Evolutionary conservation across 768 basidiomycete species (phyloP), one percentile per base, ranked within the genome.

Genomic region (Boletus sp.): DNA sequence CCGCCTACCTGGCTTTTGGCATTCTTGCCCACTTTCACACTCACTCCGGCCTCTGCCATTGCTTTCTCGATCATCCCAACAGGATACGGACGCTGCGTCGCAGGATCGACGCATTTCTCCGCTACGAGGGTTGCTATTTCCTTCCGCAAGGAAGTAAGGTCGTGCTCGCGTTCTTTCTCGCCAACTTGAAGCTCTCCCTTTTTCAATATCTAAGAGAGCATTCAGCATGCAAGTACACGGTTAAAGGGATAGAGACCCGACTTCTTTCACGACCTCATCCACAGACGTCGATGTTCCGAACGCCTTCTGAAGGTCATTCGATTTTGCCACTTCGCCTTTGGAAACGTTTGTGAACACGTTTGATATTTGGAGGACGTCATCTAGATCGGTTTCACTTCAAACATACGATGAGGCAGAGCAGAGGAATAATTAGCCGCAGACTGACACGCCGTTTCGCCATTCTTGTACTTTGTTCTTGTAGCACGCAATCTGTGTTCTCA

Each of bases 401-500:
- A 59, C 20, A 20, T 14, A 18, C 12, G 39, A 55, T 64, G 36
- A 57, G 56, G 20, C 6, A 28, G 47, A 24, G 10, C 4, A 35
- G 32, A 37, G 6, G 17, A 7, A 18, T 32, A 20, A 33, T 30
- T 24, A 11, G 42, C 28, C 29, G 54, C 18, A 30, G 30, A 77
- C 87, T 69, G 73, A 92, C 87, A 96, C 90, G 59, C 94, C 94
- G 56, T 83, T 92, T 56, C 97, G 79, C 84, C 88, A 99, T 71
- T 97, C 95, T 64, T 95, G 92, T 29, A 99, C 97, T 75, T 98
- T 98, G 75, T 99, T 99, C 80, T 98, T 96, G 79, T 98, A 99
- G 74, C 94, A 97, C 37, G 97, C 96, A 66, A 99, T 90, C 96
- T 89, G 60, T 29, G 30, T 50, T 51, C 44, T 30, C 50, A 24